phyloP scores from a whole-genome alignment of 306 rosid genomes.

The Trifolium repens region DNA sequence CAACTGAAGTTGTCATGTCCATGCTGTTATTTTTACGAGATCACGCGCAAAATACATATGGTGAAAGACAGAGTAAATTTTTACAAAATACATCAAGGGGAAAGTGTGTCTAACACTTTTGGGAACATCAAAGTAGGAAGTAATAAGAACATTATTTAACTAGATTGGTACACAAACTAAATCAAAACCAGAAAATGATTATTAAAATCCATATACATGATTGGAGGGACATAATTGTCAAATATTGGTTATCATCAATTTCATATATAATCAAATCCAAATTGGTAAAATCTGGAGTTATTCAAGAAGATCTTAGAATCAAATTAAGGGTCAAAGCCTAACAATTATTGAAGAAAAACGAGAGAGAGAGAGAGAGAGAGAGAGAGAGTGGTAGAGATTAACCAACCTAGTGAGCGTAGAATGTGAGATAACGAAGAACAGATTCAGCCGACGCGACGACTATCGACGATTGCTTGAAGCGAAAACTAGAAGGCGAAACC shows the following conservation, averaged over 20 bases:
- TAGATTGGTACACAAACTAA: too few relatives aligned
- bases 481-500: background rate
- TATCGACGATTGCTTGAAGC: background rate
- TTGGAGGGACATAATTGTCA: background rate
- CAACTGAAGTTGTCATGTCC: too few relatives aligned
- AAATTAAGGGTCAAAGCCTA: too few relatives aligned
- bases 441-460: background rate
- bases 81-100: too few relatives aligned
- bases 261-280: background rate
- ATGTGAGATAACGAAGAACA: background rate
- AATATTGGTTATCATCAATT: background rate
- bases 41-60: background rate
- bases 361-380: background rate
- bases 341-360: background rate
- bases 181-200: background rate
- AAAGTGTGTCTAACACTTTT: too few relatives aligned
- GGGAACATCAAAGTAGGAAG: too few relatives aligned
- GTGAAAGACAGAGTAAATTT: background rate
- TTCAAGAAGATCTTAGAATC: background rate
- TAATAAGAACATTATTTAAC: too few relatives aligned
- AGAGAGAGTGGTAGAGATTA: background rate
- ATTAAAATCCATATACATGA: background rate
- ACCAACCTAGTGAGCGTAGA: background rate
- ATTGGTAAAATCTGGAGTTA: background rate
- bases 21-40: too few relatives aligned